phyloP scores from a whole-genome alignment of 1,284 basidiomycete genomes.

The Nidula niveotomentosa region DNA sequence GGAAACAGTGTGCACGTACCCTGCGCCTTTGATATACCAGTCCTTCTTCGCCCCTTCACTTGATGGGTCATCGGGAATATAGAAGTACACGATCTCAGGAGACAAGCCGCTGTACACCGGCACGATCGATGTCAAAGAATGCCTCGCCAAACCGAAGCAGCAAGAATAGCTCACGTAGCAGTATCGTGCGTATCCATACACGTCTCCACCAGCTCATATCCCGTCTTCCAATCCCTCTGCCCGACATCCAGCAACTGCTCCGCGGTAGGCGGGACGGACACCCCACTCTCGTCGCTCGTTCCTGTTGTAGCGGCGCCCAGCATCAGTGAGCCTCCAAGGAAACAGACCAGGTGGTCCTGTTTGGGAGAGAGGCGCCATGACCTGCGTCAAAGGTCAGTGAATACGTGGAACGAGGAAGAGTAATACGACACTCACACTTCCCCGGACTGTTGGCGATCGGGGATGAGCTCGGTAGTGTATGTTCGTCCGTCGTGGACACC shows the following conservation, averaged over 20 bases:
- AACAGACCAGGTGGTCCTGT: constrained; percentile 97
- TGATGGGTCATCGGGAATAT: constrained; percentile 49
- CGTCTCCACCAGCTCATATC: constrained; percentile 74
- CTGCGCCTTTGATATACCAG: constrained; percentile 87
- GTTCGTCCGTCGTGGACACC: constrained; percentile 54
- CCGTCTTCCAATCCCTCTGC: constrained; percentile 75
- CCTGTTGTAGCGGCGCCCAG: constrained; percentile 78
- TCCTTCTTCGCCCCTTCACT: constrained; percentile 44
- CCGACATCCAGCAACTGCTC: constrained; percentile 51
- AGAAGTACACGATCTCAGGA: constrained; percentile 85
- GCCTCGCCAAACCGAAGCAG: neutral
- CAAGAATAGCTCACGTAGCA: constrained; percentile 54
- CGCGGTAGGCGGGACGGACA: constrained; percentile 54
- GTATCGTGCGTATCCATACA: constrained; percentile 84
- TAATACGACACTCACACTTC: constrained; percentile 25
- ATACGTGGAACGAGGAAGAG: constrained; percentile 66
- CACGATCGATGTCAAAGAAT: neutral
- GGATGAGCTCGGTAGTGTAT: constrained; percentile 73
- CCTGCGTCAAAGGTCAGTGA: constrained; percentile 60
- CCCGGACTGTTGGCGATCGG: constrained; percentile 30
- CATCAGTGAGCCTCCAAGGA: constrained; percentile 91
- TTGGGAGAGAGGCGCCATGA: constrained; percentile 76
- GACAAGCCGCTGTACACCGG: constrained; percentile 64
- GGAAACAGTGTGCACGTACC: constrained; percentile 32
- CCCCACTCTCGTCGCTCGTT: constrained; percentile 26